phyloP scores from a whole-genome alignment of 108 stramenopile genomes.

The Conticribra weissflogii region DNA sequence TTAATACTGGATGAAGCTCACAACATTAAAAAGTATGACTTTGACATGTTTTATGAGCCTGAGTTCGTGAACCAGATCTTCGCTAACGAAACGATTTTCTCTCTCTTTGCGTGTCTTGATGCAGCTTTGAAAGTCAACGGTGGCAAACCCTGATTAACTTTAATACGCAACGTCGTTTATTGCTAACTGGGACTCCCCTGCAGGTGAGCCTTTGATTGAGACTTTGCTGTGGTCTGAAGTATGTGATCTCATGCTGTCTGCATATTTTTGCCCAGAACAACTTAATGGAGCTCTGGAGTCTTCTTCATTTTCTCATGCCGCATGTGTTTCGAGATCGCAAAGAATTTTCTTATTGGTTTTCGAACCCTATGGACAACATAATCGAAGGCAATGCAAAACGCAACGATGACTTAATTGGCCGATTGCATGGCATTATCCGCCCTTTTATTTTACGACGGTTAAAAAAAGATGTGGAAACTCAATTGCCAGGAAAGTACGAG shows the following conservation, averaged over 20 bases:
- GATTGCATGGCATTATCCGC: conserved; percentile 95
- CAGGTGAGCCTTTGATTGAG: too few relatives aligned
- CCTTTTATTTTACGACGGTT: conserved; percentile 96
- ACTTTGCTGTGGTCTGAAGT: background rate
- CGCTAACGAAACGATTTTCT: too few relatives aligned
- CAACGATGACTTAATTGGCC: conserved; percentile 84
- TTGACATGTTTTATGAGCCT: too few relatives aligned
- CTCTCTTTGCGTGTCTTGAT: too few relatives aligned
- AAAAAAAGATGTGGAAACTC: conserved; percentile 97
- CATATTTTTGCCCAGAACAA: conserved; percentile 76
- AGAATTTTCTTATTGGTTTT: conserved; percentile 99
- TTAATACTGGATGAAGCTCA: conserved; percentile 98
- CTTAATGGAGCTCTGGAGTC: conserved; percentile 91
- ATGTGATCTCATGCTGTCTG: conserved; percentile 51
- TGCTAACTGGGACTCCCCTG: conserved; percentile 94
- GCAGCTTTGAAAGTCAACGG: conserved; percentile 94
- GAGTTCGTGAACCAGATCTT: too few relatives aligned
- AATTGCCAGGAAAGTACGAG: conserved; percentile 97
- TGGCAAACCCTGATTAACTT: conserved; percentile 99
- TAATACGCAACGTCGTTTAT: conserved; percentile 93
- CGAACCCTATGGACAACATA: conserved; percentile 93
- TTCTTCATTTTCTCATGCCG: conserved; percentile 91
- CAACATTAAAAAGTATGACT: conserved; percentile 99
- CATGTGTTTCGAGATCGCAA: conserved; percentile 87
- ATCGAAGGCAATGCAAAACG: conserved; percentile 85